phyloP scores from a whole-genome alignment of 768 basidiomycete genomes.

The Pilatotrama ljubarskyi region DNA sequence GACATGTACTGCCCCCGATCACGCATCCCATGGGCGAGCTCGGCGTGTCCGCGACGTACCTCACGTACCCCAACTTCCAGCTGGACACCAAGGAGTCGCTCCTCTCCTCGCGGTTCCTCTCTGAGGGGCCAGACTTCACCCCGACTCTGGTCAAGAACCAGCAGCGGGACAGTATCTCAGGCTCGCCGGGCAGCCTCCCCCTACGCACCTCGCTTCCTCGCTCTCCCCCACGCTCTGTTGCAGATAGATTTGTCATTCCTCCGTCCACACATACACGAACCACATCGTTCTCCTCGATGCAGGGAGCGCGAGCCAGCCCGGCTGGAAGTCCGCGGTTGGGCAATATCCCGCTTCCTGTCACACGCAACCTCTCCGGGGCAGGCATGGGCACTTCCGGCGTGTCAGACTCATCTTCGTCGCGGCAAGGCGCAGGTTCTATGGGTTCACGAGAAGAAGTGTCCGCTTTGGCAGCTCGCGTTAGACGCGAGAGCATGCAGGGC shows the following conservation, averaged over 20 bases:
- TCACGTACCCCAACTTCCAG: slow-evolving; percentile 66
- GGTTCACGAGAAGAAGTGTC: slow-evolving; percentile 42
- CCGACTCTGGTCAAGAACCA: slow-evolving; percentile 71
- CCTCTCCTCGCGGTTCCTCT: slow-evolving; percentile 70
- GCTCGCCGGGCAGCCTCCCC: slow-evolving; percentile 42
- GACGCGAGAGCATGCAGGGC: slow-evolving; percentile 49
- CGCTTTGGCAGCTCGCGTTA: slow-evolving; percentile 42
- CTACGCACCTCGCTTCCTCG: slow-evolving; percentile 46
- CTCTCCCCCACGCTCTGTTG: slow-evolving; percentile 44
- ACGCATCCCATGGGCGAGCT: slow-evolving; percentile 70
- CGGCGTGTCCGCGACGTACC: slow-evolving; percentile 61
- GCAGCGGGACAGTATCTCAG: slow-evolving; percentile 54
- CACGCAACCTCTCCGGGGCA: slow-evolving; percentile 35
- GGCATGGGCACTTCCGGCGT: slow-evolving; percentile 37
- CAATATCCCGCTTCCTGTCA: slow-evolving; percentile 36
- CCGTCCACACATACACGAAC: slow-evolving; percentile 30
- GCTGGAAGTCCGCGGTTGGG: slow-evolving; percentile 37
- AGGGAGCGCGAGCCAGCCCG: slow-evolving; percentile 12
- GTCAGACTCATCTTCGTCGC: slow-evolving; percentile 43
- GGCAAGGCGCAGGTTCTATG: slow-evolving; percentile 37
- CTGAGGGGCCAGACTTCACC: slow-evolving; percentile 64
- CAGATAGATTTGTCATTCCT: slow-evolving; percentile 48
- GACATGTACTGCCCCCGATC: slow-evolving; percentile 64
- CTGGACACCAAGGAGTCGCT: slow-evolving; percentile 78
- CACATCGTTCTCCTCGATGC: slow-evolving; percentile 34